Percentiles rank a stretch among this genome's conserved stretches.
These are phyloP conservation scores for Sesbania bispinosa DNA, from an alignment of 306 rosid species.

Conservation along the genomic window DNA sequence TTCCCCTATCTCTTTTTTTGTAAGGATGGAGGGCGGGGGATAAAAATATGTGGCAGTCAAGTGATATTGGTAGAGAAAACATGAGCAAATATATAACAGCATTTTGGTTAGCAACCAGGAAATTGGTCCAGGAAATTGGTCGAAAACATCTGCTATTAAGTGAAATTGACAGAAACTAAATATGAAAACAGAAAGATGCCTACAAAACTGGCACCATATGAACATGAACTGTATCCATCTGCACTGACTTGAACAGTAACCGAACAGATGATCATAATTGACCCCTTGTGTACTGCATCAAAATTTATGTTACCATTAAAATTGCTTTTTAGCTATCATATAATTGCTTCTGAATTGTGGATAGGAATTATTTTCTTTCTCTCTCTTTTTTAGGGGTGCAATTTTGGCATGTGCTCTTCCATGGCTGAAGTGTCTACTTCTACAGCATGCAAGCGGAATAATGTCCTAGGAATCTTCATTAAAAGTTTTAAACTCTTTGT, in stretches of 20 bases:
- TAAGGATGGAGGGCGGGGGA: not conserved
- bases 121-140: not conserved
- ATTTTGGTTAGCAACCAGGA: not conserved
- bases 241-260: not conserved
- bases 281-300: not conserved
- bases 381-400: constrained; percentile 51
- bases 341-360: not conserved
- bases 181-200: not conserved
- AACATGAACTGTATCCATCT: not conserved
- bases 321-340: not conserved
- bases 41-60: not conserved
- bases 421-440: constrained; percentile 67
- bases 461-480: constrained; percentile 80
- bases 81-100: not conserved
- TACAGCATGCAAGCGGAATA: constrained; percentile 71
- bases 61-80: not conserved
- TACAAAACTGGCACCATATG: not conserved
- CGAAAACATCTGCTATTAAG: not conserved
- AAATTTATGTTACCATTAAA: not conserved
- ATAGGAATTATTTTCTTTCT: not conserved
- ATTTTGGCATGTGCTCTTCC: constrained; percentile 76
- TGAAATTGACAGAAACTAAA: not conserved
- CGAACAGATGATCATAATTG: not conserved
- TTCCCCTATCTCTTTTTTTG: not conserved
- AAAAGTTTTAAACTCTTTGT: constrained; percentile 64